A percentile compares a stretch with the other conserved stretches of the same genome.
phyloP scores from a whole-genome alignment of 768 basidiomycete species.

The Suillus cothurnatus region DNA sequence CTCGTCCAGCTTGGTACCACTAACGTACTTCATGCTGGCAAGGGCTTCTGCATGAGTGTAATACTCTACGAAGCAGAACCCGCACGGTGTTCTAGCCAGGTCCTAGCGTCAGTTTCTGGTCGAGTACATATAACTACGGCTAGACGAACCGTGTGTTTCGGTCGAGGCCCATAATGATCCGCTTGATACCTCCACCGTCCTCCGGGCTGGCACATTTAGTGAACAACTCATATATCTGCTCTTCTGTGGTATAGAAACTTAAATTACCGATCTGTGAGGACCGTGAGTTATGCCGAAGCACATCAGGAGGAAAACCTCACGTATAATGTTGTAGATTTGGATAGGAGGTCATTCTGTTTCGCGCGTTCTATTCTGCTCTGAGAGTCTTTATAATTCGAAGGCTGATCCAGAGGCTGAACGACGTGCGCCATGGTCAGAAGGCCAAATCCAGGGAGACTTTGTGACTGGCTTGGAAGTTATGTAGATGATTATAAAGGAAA shows the following conservation, averaged over 20 bases:
- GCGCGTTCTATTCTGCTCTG: conserved; percentile 79
- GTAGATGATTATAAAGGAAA: conserved; percentile 25
- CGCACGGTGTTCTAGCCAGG: conserved; percentile 76
- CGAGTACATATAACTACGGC: background rate
- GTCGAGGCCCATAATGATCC: conserved; percentile 95
- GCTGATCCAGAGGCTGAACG: conserved; percentile 83
- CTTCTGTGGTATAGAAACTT: conserved; percentile 94
- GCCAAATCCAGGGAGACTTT: background rate
- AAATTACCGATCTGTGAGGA: conserved; percentile 77
- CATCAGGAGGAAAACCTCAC: conserved; percentile 49
- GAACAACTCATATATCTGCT: conserved; percentile 94
- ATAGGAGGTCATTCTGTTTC: conserved; percentile 77
- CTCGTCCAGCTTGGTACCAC: conserved; percentile 98
- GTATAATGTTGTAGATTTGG: conserved; percentile 88
- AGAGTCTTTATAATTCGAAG: conserved; percentile 97
- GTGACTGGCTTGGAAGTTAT: background rate
- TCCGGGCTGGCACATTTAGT: conserved; percentile 87
- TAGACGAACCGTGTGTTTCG: conserved; percentile 73
- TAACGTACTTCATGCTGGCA: conserved; percentile 90
- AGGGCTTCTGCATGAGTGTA: conserved; percentile 94
- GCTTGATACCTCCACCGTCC: conserved; percentile 88
- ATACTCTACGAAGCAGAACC: conserved; percentile 96
- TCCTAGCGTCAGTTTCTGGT: conserved; percentile 11
- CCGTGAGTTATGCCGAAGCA: conserved; percentile 22
- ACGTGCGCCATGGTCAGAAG: conserved; percentile 75